Evolutionary conservation across 257 asterid species (phyloP).

Genomic region (Solanum dulcamara): DNA sequence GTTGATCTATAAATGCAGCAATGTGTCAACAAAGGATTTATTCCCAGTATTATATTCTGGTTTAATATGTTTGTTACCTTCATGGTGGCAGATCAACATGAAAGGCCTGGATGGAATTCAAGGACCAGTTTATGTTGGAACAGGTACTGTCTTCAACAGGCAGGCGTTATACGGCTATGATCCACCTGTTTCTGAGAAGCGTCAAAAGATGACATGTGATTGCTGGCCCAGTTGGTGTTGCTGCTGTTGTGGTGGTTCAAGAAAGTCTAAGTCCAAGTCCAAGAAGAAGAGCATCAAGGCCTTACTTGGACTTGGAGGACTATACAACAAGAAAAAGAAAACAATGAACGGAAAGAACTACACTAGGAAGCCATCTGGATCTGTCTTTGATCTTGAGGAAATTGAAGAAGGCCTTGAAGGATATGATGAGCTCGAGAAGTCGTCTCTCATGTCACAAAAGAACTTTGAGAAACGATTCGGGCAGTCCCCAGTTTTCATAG

Average conservation of each 20-base stretch:
- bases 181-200: conserved; percentile 64
- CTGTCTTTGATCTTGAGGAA: conserved; percentile 66
- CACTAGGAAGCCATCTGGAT: conserved; percentile 39
- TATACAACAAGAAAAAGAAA: conserved; percentile 51
- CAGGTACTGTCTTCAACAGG: conserved; percentile 68
- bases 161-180: conserved; percentile 77
- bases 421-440: conserved; percentile 74
- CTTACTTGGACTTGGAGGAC: conserved; percentile 43
- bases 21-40: not conserved
- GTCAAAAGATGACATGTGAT: conserved; percentile 77
- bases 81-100: conserved; percentile 55
- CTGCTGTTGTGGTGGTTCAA: conserved; percentile 63
- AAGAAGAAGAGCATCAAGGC: conserved; percentile 61
- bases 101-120: conserved; percentile 80
- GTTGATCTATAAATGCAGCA: not conserved
- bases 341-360: conserved; percentile 50
- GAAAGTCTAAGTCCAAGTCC: conserved; percentile 46
- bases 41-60: not conserved
- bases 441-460: conserved; percentile 86
- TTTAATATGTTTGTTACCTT: not conserved
- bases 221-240: conserved; percentile 87
- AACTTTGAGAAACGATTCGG: conserved; percentile 75
- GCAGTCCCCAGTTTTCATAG: conserved; percentile 67
- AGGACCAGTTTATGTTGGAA: conserved; percentile 87
- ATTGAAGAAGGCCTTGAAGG: conserved; percentile 89